Evolutionary conservation across 2,329 filamentous ascomycete genomes (phyloP).

Genomic region (Penicillium psychrosexuale): DNA sequence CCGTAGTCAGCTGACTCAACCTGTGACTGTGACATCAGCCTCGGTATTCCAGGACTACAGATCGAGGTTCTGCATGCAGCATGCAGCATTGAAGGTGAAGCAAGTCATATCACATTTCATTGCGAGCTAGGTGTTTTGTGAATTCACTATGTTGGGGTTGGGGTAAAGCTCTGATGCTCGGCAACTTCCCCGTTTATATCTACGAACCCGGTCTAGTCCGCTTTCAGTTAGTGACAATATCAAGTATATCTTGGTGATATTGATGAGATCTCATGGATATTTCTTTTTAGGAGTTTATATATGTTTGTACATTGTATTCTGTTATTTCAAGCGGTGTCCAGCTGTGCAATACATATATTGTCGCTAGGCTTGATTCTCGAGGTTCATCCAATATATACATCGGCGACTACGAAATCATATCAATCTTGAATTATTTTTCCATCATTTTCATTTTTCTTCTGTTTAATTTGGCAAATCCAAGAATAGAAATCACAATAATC

Average conservation of each 20-base stretch:
- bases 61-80: slow-evolving; percentile 1
- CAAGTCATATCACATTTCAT: not conserved
- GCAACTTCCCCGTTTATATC: not conserved
- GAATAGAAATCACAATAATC: not conserved
- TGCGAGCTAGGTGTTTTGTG: not conserved
- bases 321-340: too few relatives aligned
- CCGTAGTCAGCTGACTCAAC: slow-evolving; percentile 24
- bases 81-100: not conserved
- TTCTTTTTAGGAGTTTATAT: not conserved
- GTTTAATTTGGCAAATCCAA: not conserved
- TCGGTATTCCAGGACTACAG: not conserved
- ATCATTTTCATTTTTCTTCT: too few relatives aligned
- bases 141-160: not conserved
- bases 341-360: not conserved
- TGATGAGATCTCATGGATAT: not conserved
- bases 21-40: slow-evolving; percentile 11
- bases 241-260: not conserved
- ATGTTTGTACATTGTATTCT: not conserved
- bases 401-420: too few relatives aligned
- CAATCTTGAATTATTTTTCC: not conserved
- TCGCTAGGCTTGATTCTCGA: not conserved
- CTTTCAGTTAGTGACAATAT: slow-evolving; percentile 2
- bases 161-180: not conserved
- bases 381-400: not conserved
- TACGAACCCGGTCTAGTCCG: not conserved